A percentile compares a stretch with the other conserved stretches of the same genome.
Conservation (phyloP, 768 basidiomycete species). For the Albatrellus ellisii region DNA sequence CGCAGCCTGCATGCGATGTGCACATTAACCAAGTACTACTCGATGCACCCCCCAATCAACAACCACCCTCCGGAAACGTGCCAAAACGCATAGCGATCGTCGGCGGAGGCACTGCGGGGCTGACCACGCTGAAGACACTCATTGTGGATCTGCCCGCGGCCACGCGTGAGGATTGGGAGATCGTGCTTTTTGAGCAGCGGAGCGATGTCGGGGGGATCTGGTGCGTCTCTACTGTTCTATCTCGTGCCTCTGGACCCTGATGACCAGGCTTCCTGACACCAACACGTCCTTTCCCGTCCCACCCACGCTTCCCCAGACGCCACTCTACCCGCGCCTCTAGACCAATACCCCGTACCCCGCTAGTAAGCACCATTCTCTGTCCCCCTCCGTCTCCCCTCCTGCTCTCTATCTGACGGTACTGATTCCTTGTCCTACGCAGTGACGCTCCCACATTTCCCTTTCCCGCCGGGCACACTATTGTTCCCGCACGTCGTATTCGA, state of each 20-base stretch:
- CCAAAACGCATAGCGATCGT: conserved; percentile 49
- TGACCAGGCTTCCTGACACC: conserved; percentile 26
- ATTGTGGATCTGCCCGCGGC: conserved; percentile 31
- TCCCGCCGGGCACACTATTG: conserved; percentile 34
- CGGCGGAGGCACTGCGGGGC: conserved; percentile 43
- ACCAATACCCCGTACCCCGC: conserved; percentile 44
- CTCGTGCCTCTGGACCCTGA: too few species aligned
- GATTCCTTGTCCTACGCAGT: conserved; percentile 13
- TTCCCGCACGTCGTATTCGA: conserved; percentile 36
- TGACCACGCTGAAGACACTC: conserved; percentile 37
- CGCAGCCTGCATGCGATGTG: too few species aligned
- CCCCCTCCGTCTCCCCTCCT: too few species aligned
- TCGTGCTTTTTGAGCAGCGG: conserved; percentile 42
- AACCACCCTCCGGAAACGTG: too few species aligned
- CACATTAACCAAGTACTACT: too few species aligned
- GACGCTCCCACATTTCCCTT: conserved; percentile 44
- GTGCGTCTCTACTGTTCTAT: conserved; percentile 21
- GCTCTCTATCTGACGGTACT: not conserved
- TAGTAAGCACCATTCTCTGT: too few species aligned
- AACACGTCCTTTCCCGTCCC: conserved; percentile 20
- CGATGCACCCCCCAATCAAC: too few species aligned
- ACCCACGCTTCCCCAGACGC: conserved; percentile 38
- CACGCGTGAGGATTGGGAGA: conserved; percentile 25
- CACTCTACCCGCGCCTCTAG: conserved; percentile 37
- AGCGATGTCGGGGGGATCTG: conserved; percentile 44